Evolutionary conservation across 495 filamentous ascomycete genomes (phyloP), one percentile per base, ranked within the genome.

Genomic region (Penicillium paxilli): DNA sequence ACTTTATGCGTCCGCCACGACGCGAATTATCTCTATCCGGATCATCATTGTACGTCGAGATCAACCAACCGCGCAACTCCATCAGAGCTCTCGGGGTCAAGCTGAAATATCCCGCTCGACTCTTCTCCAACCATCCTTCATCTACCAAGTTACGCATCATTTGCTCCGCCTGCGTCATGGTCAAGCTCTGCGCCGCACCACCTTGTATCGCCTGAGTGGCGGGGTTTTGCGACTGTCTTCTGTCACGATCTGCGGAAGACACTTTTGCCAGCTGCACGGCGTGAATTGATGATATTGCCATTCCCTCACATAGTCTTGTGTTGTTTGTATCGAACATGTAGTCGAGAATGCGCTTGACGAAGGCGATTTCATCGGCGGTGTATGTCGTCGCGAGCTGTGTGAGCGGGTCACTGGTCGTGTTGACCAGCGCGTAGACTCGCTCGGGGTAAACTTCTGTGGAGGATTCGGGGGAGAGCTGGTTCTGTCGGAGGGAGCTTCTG

Each of bases 271-370:
- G 41, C 51, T 73, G 64, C 9, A 90, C 69, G 4, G 94, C 93
- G 64, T 96, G 83, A 59, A 90, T 90, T 23, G 81, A 78, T 24
- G 79, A 85, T 1, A 96, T 74, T 0, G 87, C 90, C 83, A 96
- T 87, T 44, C 90, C 80, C 70, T 98, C 93, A 52, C 82, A 82
- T 1, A 83, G 73, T 20, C 70, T 73, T 0, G 86, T 91, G 60
- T 98, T 97, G 65, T 91, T 82, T 4, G 79, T 86, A 42, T 92
- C 89, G 64, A 97, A 98, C 86, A 98, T 96, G 56, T 81, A 85
- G 68, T 98, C 93, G 0, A 98, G 83, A 14, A 98, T 65, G 1
- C 94, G 76, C 72, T 95, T 91, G 51, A 98, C 79, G 68, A 88
- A 98, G 10, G 89, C 82, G 30, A 98, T 91, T 72, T 98, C 92